A percentile compares a stretch with the other conserved stretches of the same genome.
phyloP scores from a whole-genome alignment of 2,329 filamentous ascomycete genomes.

The Talaromyces sp. region DNA sequence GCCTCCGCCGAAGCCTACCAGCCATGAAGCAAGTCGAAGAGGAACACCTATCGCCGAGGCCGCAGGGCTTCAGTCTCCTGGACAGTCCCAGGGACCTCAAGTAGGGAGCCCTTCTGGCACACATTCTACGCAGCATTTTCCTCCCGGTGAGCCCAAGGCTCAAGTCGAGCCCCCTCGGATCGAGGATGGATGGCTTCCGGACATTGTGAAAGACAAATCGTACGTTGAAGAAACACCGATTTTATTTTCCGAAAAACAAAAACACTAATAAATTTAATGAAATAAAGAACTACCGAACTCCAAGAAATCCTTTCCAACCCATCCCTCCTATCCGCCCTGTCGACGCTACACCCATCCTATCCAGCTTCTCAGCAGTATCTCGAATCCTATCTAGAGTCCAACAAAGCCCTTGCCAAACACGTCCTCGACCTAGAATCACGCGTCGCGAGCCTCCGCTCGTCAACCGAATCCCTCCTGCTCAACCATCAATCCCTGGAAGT shows the following conservation, averaged over 20 bases:
- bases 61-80: constrained; percentile 10
- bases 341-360: constrained; percentile 69
- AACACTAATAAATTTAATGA: neutral
- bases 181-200: constrained; percentile 69
- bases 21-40: constrained; percentile 62
- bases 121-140: neutral
- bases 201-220: constrained; percentile 74
- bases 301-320: constrained; percentile 72
- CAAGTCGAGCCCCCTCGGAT: constrained; percentile 32
- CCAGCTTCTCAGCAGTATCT: constrained; percentile 60
- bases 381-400: constrained; percentile 61
- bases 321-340: constrained; percentile 66
- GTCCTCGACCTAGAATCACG: constrained; percentile 41
- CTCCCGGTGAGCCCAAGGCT: neutral
- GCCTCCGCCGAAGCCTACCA: constrained; percentile 66
- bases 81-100: constrained; percentile 30
- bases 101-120: neutral
- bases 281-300: constrained; percentile 42
- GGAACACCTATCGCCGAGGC: constrained; percentile 54
- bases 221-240: constrained; percentile 37
- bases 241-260: too few relatives aligned
- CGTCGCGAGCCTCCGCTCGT: constrained; percentile 52
- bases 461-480: constrained; percentile 74
- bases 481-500: constrained; percentile 80
- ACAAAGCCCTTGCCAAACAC: constrained; percentile 60